A percentile compares a stretch with the other conserved stretches of the same genome.
These are phyloP conservation scores for Friedmanniomyces simplex DNA, from an alignment of 495 filamentous ascomycete genomes.

Conservation along the genomic window DNA sequence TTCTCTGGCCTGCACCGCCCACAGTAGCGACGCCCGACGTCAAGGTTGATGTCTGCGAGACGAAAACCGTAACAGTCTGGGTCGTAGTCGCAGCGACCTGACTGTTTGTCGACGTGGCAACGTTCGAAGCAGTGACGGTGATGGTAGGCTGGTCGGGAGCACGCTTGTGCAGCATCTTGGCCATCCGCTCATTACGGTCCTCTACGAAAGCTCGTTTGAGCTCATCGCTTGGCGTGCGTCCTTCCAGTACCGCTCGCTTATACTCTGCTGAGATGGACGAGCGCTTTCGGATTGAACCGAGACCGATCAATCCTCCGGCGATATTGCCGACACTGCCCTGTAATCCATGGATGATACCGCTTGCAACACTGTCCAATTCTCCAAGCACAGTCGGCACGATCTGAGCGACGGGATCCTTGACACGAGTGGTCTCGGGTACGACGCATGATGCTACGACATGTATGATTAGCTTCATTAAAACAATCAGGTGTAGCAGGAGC, in stretches of 20 bases:
- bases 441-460: neutral
- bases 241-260: conserved; percentile 9
- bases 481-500: neutral
- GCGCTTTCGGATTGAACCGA: neutral
- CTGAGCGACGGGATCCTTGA: conserved; percentile 20
- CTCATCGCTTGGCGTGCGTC: neutral
- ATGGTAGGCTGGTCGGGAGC: conserved; percentile 25
- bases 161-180: conserved; percentile 18
- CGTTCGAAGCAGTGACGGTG: conserved; percentile 21
- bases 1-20: neutral
- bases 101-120: conserved; percentile 6
- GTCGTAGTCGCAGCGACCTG: neutral
- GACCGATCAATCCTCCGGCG: neutral
- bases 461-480: neutral
- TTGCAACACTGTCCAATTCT: neutral
- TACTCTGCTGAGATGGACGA: conserved; percentile 7
- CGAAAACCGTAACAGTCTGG: neutral
- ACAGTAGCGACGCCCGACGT: neutral
- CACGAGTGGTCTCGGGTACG: conserved; percentile 2
- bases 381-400: conserved; percentile 23
- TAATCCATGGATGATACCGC: neutral
- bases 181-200: neutral
- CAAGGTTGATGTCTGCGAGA: neutral
- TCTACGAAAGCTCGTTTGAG: neutral
- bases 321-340: neutral